Evolutionary conservation across 1,284 basidiomycete genomes (phyloP), one percentile per base, ranked within the genome.

Genomic region (Mycocalia duriaeana): DNA sequence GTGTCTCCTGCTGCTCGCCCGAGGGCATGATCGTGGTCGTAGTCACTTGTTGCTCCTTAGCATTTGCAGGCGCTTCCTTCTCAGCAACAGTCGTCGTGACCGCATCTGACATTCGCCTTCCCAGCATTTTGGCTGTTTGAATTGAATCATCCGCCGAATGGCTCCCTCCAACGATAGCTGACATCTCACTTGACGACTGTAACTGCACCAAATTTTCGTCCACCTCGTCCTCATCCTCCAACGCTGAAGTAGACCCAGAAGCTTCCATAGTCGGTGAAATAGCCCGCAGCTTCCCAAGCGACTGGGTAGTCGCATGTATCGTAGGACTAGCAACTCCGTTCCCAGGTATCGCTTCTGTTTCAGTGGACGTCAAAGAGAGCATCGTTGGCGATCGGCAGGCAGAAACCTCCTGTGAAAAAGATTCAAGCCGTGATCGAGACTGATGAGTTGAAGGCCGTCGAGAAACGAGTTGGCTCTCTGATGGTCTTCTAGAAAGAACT

Each of bases 401-500:
- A 5, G 61, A 57, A 36, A 56, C 44, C 40, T 59, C 58, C 18
- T 44, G 37, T 26, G 38, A 42, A n/a, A n/a, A n/a, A 4, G 54
- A 56, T 22, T 51, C 56, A 7, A 55, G 46, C 14, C 42, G 45
- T 18, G 55, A 60, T 22, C 56, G 56, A 26, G 57, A 20, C 46
- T 61, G 55, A 34, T 39, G 54, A 9, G 60, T 25, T 6, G 39
- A 62, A 14, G 61, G 56, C 25, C 50, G 54, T 38, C 58, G 54
- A 9, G 57, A 55, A 22, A 49, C 28, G 11, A 52, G 53, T 37
- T 52, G 51, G 49, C 4, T 43, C 19, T 31, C 47, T 4, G 79
- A 70, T 24, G 78, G 69, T 36, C 78, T 69, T 13, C 81, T 68
- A 0, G 81, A 84, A 0, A 66, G 45, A 13, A 71, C 75, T 2